Evolutionary conservation across 1,139 yeast genomes (phyloP).

Genomic region (Zhuliangozyma blackwelliae): DNA sequence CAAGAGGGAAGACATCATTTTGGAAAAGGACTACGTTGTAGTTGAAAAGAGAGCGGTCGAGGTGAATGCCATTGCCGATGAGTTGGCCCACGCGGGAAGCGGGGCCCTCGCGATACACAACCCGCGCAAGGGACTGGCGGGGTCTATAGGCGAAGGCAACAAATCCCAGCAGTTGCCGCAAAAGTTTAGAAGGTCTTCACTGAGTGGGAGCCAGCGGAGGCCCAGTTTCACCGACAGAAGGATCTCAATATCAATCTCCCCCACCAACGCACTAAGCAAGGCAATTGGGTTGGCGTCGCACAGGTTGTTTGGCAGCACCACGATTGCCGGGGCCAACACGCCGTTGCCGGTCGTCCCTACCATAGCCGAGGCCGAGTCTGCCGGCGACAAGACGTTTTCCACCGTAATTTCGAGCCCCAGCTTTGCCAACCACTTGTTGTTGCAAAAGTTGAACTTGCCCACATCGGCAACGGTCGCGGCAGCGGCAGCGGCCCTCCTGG

Average conservation of each 20-base stretch:
- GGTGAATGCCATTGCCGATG: conserved; percentile 93
- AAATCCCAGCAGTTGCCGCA: conserved; percentile 7
- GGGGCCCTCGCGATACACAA: conserved; percentile 47
- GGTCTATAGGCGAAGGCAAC: conserved; percentile 11
- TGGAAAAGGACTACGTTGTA: conserved; percentile 86
- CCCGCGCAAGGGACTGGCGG: conserved; percentile 10
- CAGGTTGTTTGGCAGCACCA: conserved; percentile 64
- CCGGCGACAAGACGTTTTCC: conserved; percentile 12
- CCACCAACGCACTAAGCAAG: conserved; percentile 82
- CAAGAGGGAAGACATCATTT: conserved; percentile 40
- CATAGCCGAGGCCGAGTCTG: conserved; percentile 9
- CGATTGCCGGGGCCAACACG: conserved; percentile 2
- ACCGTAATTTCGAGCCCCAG: conserved; percentile 28
- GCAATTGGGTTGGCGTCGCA: conserved; percentile 88
- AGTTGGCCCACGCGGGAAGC: conserved; percentile 66
- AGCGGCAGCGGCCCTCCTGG: conserved; percentile 7
- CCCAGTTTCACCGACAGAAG: conserved; percentile 56
- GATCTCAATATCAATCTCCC: conserved; percentile 69
- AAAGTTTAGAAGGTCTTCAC: conserved; percentile 24
- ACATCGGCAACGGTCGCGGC: conserved; percentile 13
- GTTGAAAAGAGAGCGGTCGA: conserved; percentile 93
- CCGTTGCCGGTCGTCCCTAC: conserved; percentile 4
- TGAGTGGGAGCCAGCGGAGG: conserved; percentile 31
- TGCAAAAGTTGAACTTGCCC: conserved; percentile 35
- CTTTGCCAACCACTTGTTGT: conserved; percentile 31